Evolutionary conservation across 805 yeast genomes (phyloP).

Genomic region (Saturnispora kantuleensis): DNA sequence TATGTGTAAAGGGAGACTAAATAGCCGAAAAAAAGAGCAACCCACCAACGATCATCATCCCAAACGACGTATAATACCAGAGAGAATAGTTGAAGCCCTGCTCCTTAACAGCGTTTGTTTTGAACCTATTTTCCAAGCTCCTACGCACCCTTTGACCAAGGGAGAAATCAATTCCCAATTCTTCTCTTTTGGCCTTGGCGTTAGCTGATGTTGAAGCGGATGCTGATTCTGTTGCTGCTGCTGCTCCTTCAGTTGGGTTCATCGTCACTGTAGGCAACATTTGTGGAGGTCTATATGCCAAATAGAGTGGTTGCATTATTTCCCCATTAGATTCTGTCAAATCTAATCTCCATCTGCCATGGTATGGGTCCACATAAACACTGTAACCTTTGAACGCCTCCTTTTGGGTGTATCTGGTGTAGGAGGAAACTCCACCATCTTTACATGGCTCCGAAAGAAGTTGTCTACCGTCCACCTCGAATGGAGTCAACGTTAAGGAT

Average conservation of each 20-base stretch:
- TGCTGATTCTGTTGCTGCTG: slow-evolving; percentile 19
- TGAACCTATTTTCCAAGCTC: slow-evolving; percentile 67
- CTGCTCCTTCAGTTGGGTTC: slow-evolving; percentile 58
- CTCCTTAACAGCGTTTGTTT: slow-evolving; percentile 58
- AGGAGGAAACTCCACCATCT: slow-evolving; percentile 47
- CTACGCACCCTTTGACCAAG: slow-evolving; percentile 46
- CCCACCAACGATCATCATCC: slow-evolving; percentile 26
- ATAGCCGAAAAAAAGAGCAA: slow-evolving; percentile 15
- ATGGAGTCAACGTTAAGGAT: slow-evolving; percentile 58
- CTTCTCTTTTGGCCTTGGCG: slow-evolving; percentile 10
- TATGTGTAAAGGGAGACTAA: background rate
- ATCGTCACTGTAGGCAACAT: slow-evolving; percentile 91
- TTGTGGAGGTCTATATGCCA: slow-evolving; percentile 89
- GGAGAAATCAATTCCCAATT: slow-evolving; percentile 18
- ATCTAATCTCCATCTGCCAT: slow-evolving; percentile 71
- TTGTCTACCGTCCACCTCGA: slow-evolving; percentile 87
- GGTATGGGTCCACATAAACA: slow-evolving; percentile 63
- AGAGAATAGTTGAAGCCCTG: slow-evolving; percentile 32
- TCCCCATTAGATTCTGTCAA: slow-evolving; percentile 73
- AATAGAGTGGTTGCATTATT: slow-evolving; percentile 74
- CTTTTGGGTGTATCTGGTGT: slow-evolving; percentile 62
- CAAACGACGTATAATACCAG: slow-evolving; percentile 51
- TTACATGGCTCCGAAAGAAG: slow-evolving; percentile 79
- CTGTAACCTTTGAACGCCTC: slow-evolving; percentile 49
- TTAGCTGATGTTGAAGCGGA: background rate